These are phyloP conservation scores for Fusarium devonianum DNA, from an alignment of 2,329 filamentous ascomycete genomes.

Conservation along the genomic window DNA sequence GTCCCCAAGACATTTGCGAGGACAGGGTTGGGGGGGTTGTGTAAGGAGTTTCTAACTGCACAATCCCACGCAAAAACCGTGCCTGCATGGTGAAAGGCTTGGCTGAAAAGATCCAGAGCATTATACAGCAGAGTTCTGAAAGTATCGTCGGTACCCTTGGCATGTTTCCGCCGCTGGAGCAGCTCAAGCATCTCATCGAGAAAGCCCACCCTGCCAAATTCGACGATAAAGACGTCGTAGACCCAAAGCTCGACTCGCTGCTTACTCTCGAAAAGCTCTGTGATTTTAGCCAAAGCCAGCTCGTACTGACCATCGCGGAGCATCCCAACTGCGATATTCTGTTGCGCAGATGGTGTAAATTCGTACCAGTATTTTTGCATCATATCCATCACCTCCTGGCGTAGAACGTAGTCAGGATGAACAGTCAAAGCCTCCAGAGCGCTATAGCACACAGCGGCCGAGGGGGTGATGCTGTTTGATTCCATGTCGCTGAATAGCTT, in stretches of 20 bases:
- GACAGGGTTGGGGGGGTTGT: conserved; percentile 63
- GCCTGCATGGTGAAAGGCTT: conserved; percentile 67
- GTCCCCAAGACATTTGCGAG: conserved; percentile 74
- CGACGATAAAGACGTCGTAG: conserved; percentile 78
- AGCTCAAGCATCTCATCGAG: conserved; percentile 78
- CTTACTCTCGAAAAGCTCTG: conserved; percentile 67
- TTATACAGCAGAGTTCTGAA: conserved; percentile 69
- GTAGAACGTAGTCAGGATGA: conserved; percentile 84
- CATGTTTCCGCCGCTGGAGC: conserved; percentile 61
- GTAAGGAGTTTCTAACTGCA: conserved; percentile 57
- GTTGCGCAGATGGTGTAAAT: conserved; percentile 63
- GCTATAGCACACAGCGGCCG: conserved; percentile 73
- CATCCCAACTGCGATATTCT: conserved; percentile 74
- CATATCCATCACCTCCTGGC: conserved; percentile 72
- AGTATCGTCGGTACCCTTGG: conserved; percentile 47
- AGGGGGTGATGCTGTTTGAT: conserved; percentile 64
- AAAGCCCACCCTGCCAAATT: conserved; percentile 74
- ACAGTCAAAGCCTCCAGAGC: conserved; percentile 76
- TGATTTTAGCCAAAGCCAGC: conserved; percentile 74
- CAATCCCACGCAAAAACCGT: conserved; percentile 76
- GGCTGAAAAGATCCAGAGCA: conserved; percentile 78
- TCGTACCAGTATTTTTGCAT: conserved; percentile 75
- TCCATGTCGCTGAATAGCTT: conserved; percentile 78
- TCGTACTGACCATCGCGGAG: conserved; percentile 86
- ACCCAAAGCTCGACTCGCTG: conserved; percentile 73